These are phyloP conservation scores for Blastobotrys capitulatus DNA, from an alignment of 1,139 yeast species.

Conservation along the genomic window DNA sequence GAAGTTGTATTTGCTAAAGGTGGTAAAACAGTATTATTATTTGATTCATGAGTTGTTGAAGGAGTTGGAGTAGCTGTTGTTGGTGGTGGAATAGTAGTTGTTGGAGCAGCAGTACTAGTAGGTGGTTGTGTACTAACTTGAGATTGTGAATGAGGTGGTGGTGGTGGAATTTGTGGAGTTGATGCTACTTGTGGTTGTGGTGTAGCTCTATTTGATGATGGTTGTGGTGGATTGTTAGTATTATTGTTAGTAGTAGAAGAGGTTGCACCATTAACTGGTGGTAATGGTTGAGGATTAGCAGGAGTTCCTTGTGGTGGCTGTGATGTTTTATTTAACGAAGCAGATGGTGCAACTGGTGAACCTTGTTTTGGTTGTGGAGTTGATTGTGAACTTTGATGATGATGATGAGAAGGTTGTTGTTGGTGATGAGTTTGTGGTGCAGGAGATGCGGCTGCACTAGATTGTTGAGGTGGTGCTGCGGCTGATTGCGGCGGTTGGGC, in stretches of 20 bases:
- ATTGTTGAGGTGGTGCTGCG: slow-evolving; percentile 16
- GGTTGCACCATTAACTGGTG: neutral
- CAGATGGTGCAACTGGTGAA: neutral
- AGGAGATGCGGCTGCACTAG: too few species aligned
- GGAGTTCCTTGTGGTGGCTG: neutral
- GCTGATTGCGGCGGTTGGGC: slow-evolving; percentile 19
- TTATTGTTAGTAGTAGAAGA: too few species aligned
- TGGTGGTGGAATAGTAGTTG: neutral
- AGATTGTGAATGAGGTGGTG: neutral
- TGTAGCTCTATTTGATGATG: neutral
- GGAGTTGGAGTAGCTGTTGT: slow-evolving; percentile 6
- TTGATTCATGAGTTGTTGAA: slow-evolving; percentile 10
- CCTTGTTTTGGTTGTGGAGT: slow-evolving; percentile 2
- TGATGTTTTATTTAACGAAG: neutral
- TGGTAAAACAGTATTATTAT: too few species aligned
- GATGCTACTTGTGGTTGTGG: neutral
- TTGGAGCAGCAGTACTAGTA: neutral
- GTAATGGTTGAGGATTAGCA: neutral
- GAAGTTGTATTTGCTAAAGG: neutral
- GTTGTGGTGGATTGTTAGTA: neutral
- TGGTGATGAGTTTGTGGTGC: slow-evolving; percentile 17
- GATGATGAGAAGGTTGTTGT: neutral
- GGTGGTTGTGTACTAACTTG: neutral
- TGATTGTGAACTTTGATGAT: neutral
- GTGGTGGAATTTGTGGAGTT: neutral